Evolutionary conservation across 1,284 basidiomycete genomes (phyloP).

Genomic region (Binderoboletus segoi): DNA sequence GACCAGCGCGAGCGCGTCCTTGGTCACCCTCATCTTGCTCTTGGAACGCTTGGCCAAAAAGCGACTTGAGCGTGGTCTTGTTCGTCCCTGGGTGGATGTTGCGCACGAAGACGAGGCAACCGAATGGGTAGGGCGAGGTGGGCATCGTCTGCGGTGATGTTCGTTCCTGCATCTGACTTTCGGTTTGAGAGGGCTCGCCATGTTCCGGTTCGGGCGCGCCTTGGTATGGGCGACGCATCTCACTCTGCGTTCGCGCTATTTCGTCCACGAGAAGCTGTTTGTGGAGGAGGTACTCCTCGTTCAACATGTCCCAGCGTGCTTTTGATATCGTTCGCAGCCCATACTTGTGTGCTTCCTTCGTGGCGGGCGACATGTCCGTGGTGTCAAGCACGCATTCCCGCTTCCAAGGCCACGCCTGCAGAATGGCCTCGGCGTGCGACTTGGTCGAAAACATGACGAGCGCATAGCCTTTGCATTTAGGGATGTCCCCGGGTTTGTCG

Average conservation of each 20-base stretch:
- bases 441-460: slow-evolving; percentile 54
- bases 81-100: slow-evolving; percentile 73
- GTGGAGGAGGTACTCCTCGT: slow-evolving; percentile 65
- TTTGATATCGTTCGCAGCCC: slow-evolving; percentile 63
- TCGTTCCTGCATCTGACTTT: not conserved
- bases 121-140: slow-evolving; percentile 54
- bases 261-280: slow-evolving; percentile 53
- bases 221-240: slow-evolving; percentile 6
- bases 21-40: slow-evolving; percentile 11
- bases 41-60: slow-evolving; percentile 53
- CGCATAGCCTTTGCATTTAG: slow-evolving; percentile 72
- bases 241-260: slow-evolving; percentile 36
- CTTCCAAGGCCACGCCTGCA: slow-evolving; percentile 63
- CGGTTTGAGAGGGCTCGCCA: not conserved
- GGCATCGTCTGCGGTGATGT: slow-evolving; percentile 25
- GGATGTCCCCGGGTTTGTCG: slow-evolving; percentile 52
- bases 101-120: slow-evolving; percentile 69
- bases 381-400: not conserved
- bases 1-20: slow-evolving; percentile 22
- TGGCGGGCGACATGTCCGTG: slow-evolving; percentile 6
- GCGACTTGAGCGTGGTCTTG: slow-evolving; percentile 68
- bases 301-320: slow-evolving; percentile 58
- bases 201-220: not conserved
- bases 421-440: slow-evolving; percentile 45
- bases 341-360: slow-evolving; percentile 51